These are phyloP conservation scores for Exophiala viscosa DNA, from an alignment of 2,329 filamentous ascomycete genomes.

Conservation along the genomic window DNA sequence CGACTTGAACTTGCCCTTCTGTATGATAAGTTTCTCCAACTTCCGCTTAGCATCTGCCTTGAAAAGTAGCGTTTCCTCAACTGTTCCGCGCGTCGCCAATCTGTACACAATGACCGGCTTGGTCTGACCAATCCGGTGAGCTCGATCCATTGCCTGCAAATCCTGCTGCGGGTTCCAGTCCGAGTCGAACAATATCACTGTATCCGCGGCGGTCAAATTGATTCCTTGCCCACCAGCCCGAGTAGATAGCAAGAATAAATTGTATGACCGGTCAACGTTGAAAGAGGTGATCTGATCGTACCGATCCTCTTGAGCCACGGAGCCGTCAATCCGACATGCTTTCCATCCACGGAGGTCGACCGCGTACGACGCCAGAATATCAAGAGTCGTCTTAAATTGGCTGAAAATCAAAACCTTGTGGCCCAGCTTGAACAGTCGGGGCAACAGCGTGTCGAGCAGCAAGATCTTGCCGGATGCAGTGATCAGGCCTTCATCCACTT, in stretches of 20 bases:
- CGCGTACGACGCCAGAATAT: constrained; percentile 86
- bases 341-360: constrained; percentile 72
- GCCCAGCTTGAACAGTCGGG: constrained; percentile 64
- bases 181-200: constrained; percentile 84
- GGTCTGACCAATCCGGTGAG: constrained; percentile 90
- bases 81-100: constrained; percentile 85
- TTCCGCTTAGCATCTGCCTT: constrained; percentile 88
- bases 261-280: constrained; percentile 62
- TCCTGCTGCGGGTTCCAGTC: constrained; percentile 98
- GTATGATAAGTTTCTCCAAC: constrained; percentile 90
- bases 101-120: constrained; percentile 89
- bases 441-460: constrained; percentile 80
- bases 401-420: constrained; percentile 96
- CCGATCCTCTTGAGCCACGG: constrained; percentile 70
- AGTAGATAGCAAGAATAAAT: constrained; percentile 83
- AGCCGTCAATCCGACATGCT: constrained; percentile 86
- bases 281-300: constrained; percentile 69
- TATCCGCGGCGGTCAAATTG: constrained; percentile 87
- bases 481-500: constrained; percentile 75
- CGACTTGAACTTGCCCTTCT: constrained; percentile 78
- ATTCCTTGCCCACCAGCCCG: constrained; percentile 92
- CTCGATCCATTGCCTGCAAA: constrained; percentile 90
- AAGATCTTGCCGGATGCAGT: constrained; percentile 94
- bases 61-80: constrained; percentile 81
- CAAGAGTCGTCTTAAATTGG: constrained; percentile 91